phyloP scores from a whole-genome alignment of 208 protist species.

The Polymyxa betae region DNA sequence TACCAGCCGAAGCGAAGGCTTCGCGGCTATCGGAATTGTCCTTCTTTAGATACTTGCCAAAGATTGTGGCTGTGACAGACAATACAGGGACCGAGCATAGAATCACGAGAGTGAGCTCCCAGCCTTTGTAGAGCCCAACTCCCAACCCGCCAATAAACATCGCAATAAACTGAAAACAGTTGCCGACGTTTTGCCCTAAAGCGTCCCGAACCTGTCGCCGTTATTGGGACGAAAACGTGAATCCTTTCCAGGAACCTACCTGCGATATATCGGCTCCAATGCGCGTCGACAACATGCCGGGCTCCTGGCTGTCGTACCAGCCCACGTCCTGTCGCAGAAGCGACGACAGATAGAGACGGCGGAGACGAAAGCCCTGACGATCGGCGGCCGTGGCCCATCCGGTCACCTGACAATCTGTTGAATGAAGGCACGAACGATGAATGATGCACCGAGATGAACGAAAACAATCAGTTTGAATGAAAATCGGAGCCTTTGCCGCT shows the following conservation, averaged over 20 bases:
- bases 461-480: not conserved
- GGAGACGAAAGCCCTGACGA: not conserved
- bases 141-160: constrained; percentile 1
- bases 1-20: not conserved
- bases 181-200: not conserved
- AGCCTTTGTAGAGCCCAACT: not conserved
- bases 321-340: not conserved
- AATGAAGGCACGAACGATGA: no score
- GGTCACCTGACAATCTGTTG: no score
- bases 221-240: not conserved
- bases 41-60: not conserved
- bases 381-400: not conserved
- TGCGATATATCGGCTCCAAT: not conserved
- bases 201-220: not conserved
- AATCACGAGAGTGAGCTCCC: not conserved
- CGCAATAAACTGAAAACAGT: not conserved
- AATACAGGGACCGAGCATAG: not conserved
- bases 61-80: not conserved
- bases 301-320: not conserved
- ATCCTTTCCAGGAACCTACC: not conserved
- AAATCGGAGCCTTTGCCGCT: no score
- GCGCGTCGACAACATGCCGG: not conserved
- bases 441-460: not conserved
- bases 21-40: not conserved
- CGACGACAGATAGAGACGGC: not conserved